Conservation (phyloP, 805 yeast genomes). For the Cyberlindnera subsufficiens region DNA sequence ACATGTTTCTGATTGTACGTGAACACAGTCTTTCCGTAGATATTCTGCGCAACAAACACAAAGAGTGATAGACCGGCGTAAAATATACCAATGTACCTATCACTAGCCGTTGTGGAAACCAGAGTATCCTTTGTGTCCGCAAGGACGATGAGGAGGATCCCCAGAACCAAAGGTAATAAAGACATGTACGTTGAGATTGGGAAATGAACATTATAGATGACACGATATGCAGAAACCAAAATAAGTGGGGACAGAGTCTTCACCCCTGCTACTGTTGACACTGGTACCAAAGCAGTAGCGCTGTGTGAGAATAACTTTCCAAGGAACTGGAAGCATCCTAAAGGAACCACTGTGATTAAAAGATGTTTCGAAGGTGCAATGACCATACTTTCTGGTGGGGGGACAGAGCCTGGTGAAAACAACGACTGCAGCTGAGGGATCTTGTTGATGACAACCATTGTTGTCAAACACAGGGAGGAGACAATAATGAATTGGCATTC, state of each 20-base stretch:
- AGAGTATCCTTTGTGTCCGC: conserved; percentile 25
- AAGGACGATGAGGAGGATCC: conserved; percentile 38
- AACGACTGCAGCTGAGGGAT: conserved; percentile 25
- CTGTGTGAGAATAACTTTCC: conserved; percentile 59
- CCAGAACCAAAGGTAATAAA: conserved; percentile 43
- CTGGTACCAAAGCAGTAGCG: conserved; percentile 60
- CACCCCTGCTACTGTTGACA: conserved; percentile 67
- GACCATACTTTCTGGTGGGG: conserved; percentile 23
- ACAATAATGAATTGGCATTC: conserved; percentile 58
- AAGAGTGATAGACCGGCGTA: conserved; percentile 65
- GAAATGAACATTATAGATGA: conserved; percentile 42
- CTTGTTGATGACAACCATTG: conserved; percentile 31
- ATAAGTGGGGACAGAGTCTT: conserved; percentile 62
- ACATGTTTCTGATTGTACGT: conserved; percentile 34
- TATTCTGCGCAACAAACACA: conserved; percentile 80
- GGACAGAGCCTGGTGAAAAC: conserved; percentile 55
- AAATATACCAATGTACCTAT: conserved; percentile 54
- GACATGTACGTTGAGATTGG: conserved; percentile 47
- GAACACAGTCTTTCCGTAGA: conserved; percentile 77
- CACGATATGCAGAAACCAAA: conserved; percentile 50
- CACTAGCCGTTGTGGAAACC: conserved; percentile 35
- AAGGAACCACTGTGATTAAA: conserved; percentile 48
- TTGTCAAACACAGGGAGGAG: conserved; percentile 33
- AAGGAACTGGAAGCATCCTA: conserved; percentile 59
- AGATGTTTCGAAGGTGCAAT: conserved; percentile 33